Base-by-base conservation (phyloP, 768 basidiomycete genomes). In the Cantharellus anzutake region DNA sequence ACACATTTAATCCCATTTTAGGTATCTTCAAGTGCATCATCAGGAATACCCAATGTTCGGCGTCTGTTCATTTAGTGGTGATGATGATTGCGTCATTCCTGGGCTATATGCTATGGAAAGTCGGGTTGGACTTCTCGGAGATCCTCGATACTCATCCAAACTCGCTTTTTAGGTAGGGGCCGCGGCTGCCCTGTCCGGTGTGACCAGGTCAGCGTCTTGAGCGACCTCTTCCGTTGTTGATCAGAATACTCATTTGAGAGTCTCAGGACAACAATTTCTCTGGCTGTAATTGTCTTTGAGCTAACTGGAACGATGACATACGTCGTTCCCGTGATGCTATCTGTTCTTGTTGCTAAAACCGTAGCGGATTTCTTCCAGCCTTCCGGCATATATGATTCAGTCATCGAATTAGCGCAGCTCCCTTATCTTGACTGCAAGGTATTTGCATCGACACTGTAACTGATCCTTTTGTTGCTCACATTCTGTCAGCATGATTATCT, bases 241-340 rank as follows among this genome's bases (percentile, higher is more conserved):
- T 60, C 11, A 56, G 37, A 37, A 14, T 42, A 35, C 57, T n/a
- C 57, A 34, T 59, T 58, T 57, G 4, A 11, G 14, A 61, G 41
- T 61, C 87, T 83, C 20, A 75, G 89, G 41, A 91, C 88, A 34
- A 92, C 89, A 0, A 86, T 98, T 35, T 93, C 91, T 0, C 77
- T 97, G 60, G 91, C 91, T 2, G 96, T 98, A 57, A 99, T 98
- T 70, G 89, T 85, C 74, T 90, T 97, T 67, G 94, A 98, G 67
- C 74, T 98, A 48, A 94, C 94, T 2, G 86, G 89, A 64, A 90
- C 90, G 1, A 73, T 99, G 64, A 91, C 87, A 2, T 98, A 98
- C 70, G 84, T 81, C 7, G 85, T 89, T 4, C 90, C 90, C 14
- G 81, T 92, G 60, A 92, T 92, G 89, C 71, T 93, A 50, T 74